Evolutionary conservation across 1,284 basidiomycete genomes (phyloP).

Genomic region (Vanrija sp.): DNA sequence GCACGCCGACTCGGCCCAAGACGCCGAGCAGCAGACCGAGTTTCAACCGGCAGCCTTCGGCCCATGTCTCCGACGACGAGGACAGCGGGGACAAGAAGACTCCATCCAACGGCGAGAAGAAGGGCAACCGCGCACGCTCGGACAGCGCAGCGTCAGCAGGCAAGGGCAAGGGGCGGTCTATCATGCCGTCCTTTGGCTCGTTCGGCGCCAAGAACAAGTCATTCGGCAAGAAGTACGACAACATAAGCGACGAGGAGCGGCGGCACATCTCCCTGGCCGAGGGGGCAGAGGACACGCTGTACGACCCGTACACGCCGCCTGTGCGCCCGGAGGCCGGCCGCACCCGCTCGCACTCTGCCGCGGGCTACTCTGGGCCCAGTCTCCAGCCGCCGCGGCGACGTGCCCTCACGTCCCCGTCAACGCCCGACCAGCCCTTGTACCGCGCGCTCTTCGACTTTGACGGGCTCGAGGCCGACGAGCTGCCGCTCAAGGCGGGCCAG

Average conservation of each 20-base stretch:
- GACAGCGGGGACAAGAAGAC: conserved; percentile 16
- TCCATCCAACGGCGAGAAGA: conserved; percentile 3
- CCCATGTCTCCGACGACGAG: conserved; percentile 30
- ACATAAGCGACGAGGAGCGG: conserved; percentile 45
- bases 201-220: conserved; percentile 37
- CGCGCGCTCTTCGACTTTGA: conserved; percentile 69
- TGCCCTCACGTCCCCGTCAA: conserved; percentile 32
- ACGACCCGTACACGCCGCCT: conserved; percentile 41
- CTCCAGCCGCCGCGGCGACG: conserved; percentile 25
- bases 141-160: conserved; percentile 38
- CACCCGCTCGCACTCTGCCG: conserved; percentile 8
- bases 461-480: conserved; percentile 64
- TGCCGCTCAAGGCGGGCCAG: conserved; percentile 66
- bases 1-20: neutral
- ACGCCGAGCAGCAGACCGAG: conserved; percentile 3
- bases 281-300: conserved; percentile 47
- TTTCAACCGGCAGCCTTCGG: conserved; percentile 11
- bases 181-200: conserved; percentile 35
- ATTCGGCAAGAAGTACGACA: conserved; percentile 59
- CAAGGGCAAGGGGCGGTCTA: conserved; percentile 22
- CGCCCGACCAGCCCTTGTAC: conserved; percentile 46
- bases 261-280: conserved; percentile 26
- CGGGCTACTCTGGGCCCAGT: neutral
- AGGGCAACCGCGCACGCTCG: conserved; percentile 36
- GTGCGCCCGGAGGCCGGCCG: neutral